Conservation (phyloP, 257 asterid genomes). For the Lithospermum erythrorhizon region DNA sequence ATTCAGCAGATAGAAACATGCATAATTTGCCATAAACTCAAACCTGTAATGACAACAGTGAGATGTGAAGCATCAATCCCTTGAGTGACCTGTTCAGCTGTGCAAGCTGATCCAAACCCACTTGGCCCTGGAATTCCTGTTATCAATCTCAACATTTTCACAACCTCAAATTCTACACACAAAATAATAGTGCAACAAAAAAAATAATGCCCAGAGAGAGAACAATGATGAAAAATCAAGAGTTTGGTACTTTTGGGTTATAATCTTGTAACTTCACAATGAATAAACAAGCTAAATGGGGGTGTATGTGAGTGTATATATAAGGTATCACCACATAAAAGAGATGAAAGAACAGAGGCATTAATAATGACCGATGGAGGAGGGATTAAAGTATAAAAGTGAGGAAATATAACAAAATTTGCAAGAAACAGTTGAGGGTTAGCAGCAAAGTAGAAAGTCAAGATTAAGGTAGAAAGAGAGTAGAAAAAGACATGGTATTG, state of each 20-base stretch:
- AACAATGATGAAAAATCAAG: too few relatives aligned
- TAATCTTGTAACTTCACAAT: neutral
- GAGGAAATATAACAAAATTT: too few relatives aligned
- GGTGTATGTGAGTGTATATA: neutral
- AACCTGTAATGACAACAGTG: constrained; percentile 69
- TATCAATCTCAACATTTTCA: constrained; percentile 41
- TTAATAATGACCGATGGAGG: neutral
- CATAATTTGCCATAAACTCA: too few relatives aligned
- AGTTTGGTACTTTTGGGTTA: neutral
- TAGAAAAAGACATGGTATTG: neutral
- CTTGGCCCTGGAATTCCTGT: constrained; percentile 62
- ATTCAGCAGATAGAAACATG: too few relatives aligned
- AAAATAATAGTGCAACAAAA: neutral
- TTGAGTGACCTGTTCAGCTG: constrained; percentile 63
- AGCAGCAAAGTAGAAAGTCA: neutral
- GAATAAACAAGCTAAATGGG: too few relatives aligned
- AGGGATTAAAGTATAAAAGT: neutral
- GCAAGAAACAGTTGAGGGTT: neutral
- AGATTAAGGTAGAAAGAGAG: neutral
- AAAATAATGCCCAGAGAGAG: neutral
- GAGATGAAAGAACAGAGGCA: neutral
- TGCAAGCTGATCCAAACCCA: constrained; percentile 72
- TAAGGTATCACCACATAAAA: neutral
- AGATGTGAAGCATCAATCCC: constrained; percentile 53
- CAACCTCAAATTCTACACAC: neutral